Evolutionary conservation across 257 asterid species (phyloP).

Genomic region (Nicotiana tabacum): DNA sequence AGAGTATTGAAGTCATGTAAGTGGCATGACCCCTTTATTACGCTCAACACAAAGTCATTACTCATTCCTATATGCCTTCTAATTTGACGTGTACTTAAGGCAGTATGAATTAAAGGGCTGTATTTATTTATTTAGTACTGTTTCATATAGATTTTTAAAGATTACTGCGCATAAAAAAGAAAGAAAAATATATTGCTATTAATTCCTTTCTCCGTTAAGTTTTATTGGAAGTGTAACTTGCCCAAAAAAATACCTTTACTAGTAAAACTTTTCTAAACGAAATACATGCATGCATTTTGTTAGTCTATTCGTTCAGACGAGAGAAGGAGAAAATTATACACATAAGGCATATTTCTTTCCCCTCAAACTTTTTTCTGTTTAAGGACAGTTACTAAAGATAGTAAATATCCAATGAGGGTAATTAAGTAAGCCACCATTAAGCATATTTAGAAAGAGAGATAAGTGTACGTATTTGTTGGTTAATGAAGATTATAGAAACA

Average conservation of each 20-base stretch:
- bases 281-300: neutral
- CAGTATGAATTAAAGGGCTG: neutral
- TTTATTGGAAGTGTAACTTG: neutral
- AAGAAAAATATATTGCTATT: neutral
- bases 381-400: neutral
- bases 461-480: neutral
- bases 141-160: neutral
- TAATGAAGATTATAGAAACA: neutral
- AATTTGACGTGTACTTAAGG: neutral
- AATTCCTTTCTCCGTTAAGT: neutral
- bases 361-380: neutral
- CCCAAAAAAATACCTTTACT: neutral
- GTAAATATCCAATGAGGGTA: neutral
- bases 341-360: neutral
- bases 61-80: neutral
- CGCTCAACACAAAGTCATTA: neutral
- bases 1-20: neutral
- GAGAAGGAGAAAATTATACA: neutral
- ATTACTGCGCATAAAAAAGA: neutral
- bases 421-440: neutral
- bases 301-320: neutral
- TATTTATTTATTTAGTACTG: neutral
- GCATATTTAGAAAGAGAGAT: neutral
- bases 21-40: neutral
- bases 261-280: neutral